phyloP scores from a whole-genome alignment of 106 monocot genomes.

The Dendrobium chrysotoxum region DNA sequence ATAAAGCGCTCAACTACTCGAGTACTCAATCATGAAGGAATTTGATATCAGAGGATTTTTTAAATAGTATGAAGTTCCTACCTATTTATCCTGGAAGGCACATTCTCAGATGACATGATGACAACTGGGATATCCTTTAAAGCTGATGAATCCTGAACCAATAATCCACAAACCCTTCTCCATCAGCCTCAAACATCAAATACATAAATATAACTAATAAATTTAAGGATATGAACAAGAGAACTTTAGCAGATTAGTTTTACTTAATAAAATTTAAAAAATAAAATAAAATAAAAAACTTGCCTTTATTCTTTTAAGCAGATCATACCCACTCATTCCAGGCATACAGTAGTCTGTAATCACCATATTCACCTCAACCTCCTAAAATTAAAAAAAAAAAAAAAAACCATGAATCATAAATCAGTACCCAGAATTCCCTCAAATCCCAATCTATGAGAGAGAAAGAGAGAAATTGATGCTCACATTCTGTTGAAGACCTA shows the following conservation, averaged over 20 bases:
- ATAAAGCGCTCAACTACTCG: no score
- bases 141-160: constrained; percentile 27
- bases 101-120: constrained; percentile 61
- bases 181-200: background rate
- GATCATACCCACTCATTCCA: constrained; percentile 62
- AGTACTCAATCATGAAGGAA: no score
- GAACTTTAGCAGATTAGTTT: background rate
- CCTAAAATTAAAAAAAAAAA: constrained; percentile 12
- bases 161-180: background rate
- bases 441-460: background rate
- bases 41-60: no score
- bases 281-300: background rate
- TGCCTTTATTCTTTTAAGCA: constrained; percentile 59
- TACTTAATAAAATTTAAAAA: background rate
- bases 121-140: constrained; percentile 56
- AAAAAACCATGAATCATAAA: background rate
- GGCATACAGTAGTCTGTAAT: constrained; percentile 60
- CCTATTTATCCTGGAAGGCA: constrained; percentile 50
- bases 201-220: background rate
- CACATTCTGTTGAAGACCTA: constrained; percentile 17
- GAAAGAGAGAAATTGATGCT: background rate
- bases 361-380: constrained; percentile 40
- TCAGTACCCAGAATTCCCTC: background rate
- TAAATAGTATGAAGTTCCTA: background rate
- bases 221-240: background rate